Base-by-base conservation (phyloP, 306 rosid species). In the Lagenaria siceraria region DNA sequence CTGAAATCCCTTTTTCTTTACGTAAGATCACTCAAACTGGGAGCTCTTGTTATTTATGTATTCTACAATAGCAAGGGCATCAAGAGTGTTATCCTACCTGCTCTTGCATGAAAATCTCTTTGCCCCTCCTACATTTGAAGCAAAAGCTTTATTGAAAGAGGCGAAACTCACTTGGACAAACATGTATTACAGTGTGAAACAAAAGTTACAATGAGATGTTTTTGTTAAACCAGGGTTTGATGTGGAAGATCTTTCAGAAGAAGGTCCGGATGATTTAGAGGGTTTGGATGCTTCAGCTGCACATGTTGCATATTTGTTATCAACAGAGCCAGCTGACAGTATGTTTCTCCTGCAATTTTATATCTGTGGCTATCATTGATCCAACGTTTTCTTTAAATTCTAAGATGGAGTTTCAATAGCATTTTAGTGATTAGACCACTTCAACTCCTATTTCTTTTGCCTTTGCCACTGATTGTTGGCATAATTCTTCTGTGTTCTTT, bases 271-370 rank as follows among this genome's bases (percentile, higher is more conserved):
- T 85, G 99, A 96, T 76, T 65, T 96, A 38, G 93, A 90, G 84
- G 99, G 97, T 35, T 92, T 96, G 91, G 99, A 92, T 86, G 89
- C 97, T 80, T 81, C 99, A 24, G 93, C 98, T 48, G 86, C 92
- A 25, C 98, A 96, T 85, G 97, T 96, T 64, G 97, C 97, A 64
- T 90, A 90, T 86, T 87, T 96, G 88, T 86, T 96, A 83, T 88
- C 96, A 63, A 92, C 96, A 27, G 99, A 96, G 81, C 99, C 98
- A 8, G 79, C 91, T 65, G 97, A 92, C 78, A 88, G 97, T 96
- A 85, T 21, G 99, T 89, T 82, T 86, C 79, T 81, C 82, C 51
- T 65, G 76, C 81, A 68, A 56, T 68, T 62, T 29, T 29, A 29
- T 14, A 74, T 2, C n/a, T 71, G 48, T 8, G 46, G 35, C 24